Evolutionary conservation across 352 stramenopile genomes (phyloP), one percentile per base, ranked within the genome.

Genomic region (Pythium myriotylum): DNA sequence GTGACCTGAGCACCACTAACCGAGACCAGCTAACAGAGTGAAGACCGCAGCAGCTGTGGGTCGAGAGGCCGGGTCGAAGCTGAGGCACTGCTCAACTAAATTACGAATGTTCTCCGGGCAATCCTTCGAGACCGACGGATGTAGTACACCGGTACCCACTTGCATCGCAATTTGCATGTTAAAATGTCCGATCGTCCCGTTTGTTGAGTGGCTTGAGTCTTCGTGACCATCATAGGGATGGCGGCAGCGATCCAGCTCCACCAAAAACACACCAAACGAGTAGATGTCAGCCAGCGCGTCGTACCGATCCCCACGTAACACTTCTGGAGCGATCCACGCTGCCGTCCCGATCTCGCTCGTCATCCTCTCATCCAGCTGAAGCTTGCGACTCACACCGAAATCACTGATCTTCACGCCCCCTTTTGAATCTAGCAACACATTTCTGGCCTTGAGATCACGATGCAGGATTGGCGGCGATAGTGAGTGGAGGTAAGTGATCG

Each of bases 281-380:
- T 73, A 73, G 35, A 73, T 69, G 40, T 73, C 65, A 4, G 65
- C 65, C 65, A 65, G 65, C 53, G 63, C 54, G 13, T 49, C 56
- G 60, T 73, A 73, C n/a, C 59, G 59, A 23, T 65, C 43, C 41
- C 65, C 59, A n/a, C 67, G 45, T 4, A 73, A 33, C 13, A 73
- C 52, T 39, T 72, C 65, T n/a, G 65, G 65, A n/a, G 65, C 65
- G 23, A 65, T 72, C 59, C 60, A 72, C n/a, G 47, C 58, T 19
- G 62, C 35, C 5, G 53, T 63, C 3, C 65, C 65, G 13, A 73
- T 48, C 8, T 59, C 50, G 10, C 54, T 23, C 1, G 65, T 73
- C 65, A 73, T 73, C 7, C 49, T 65, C 27, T 50, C 49, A 19
- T 48, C 46, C 37, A 59, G 17, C 24, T 35, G 10, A 33, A 47